phyloP scores from a whole-genome alignment of 2,329 filamentous ascomycete species.

The Colletotrichum lini region DNA sequence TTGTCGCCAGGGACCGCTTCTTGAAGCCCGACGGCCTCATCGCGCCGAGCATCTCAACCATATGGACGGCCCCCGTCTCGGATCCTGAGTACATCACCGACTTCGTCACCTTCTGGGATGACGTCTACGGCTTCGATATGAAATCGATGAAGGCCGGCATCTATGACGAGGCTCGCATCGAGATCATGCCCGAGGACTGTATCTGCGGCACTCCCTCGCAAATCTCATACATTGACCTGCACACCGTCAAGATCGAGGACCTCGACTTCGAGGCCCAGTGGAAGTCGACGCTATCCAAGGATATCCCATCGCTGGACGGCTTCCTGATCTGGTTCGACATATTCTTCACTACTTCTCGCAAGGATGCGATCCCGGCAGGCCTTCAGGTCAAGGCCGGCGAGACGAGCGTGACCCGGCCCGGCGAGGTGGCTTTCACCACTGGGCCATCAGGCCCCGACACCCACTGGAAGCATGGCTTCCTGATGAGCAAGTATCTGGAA shows the following conservation, averaged over 20 bases:
- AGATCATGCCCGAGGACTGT: conserved; percentile 75
- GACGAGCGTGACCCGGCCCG: conserved; percentile 70
- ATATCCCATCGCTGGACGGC: conserved; percentile 82
- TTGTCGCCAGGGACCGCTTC: conserved; percentile 90
- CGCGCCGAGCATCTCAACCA: conserved; percentile 86
- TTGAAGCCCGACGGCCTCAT: conserved; percentile 85
- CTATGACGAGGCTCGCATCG: conserved; percentile 85
- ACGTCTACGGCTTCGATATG: conserved; percentile 97
- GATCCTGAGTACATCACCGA: conserved; percentile 85
- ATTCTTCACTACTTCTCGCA: conserved; percentile 81
- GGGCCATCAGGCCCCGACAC: conserved; percentile 83
- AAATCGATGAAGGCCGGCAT: conserved; percentile 88
- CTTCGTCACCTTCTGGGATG: conserved; percentile 87
- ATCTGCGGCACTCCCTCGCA: conserved; percentile 73
- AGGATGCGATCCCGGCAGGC: conserved; percentile 61
- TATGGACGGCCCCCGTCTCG: conserved; percentile 85
- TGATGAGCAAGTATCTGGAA: conserved; percentile 76
- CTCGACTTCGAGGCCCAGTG: conserved; percentile 82
- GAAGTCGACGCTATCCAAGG: conserved; percentile 70
- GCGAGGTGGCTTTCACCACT: conserved; percentile 88
- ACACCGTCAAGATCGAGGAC: conserved; percentile 79
- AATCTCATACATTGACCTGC: conserved; percentile 84
- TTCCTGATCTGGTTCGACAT: conserved; percentile 96
- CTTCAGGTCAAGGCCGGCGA: conserved; percentile 71
- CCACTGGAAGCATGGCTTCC: conserved; percentile 90